These are phyloP conservation scores for Mariannaea sp. DNA, from an alignment of 2,329 filamentous ascomycete species.

Conservation along the genomic window DNA sequence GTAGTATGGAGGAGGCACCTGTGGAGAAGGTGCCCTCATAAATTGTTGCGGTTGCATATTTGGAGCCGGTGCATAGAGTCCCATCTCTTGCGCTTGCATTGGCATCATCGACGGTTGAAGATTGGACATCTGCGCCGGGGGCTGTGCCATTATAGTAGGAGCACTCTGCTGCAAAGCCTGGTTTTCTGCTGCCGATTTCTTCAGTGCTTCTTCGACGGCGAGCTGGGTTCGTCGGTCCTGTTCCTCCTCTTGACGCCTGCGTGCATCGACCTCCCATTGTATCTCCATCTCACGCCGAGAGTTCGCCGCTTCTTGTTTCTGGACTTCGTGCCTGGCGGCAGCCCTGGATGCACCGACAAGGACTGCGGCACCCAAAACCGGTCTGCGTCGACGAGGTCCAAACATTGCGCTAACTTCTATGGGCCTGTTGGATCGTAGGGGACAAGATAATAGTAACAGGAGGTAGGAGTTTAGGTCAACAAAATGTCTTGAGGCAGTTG, in stretches of 20 bases:
- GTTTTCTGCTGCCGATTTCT: background rate
- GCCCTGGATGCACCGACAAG: slow-evolving; percentile 7
- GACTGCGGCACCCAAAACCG: slow-evolving; percentile 3
- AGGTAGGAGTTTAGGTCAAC: no score
- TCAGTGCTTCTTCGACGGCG: slow-evolving; percentile 3
- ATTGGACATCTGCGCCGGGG: background rate
- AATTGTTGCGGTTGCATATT: background rate
- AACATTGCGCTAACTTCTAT: slow-evolving; percentile 3
- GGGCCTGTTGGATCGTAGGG: no score
- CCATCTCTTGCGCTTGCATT: background rate
- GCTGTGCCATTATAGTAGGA: background rate
- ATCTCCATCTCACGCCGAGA: slow-evolving; percentile 6
- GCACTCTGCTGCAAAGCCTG: slow-evolving; percentile 2
- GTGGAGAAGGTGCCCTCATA: background rate
- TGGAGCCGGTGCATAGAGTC: background rate
- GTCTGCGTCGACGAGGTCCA: slow-evolving; percentile 5
- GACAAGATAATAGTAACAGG: no score
- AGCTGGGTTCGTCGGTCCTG: slow-evolving; percentile 2
- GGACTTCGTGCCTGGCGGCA: slow-evolving; percentile 4
- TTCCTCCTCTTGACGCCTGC: slow-evolving; percentile 2
- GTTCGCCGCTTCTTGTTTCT: background rate
- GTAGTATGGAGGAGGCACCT: background rate
- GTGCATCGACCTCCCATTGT: background rate
- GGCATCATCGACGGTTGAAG: background rate
- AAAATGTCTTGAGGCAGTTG: no score